phyloP scores from a whole-genome alignment of 768 basidiomycete species.

The Grammothele lineata region DNA sequence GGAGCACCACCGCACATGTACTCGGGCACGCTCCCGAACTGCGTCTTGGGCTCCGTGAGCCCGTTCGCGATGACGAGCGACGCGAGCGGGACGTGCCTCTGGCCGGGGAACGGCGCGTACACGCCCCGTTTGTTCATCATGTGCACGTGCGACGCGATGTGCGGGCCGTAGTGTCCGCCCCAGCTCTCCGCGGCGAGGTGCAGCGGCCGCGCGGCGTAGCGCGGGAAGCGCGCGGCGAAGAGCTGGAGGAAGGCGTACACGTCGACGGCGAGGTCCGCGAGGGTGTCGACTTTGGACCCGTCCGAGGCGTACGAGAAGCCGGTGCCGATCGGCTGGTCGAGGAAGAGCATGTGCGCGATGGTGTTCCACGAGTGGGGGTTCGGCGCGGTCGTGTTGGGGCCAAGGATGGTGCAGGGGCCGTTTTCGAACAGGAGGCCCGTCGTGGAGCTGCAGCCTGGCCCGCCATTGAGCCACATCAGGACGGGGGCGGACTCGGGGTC shows the following conservation, averaged over 20 bases:
- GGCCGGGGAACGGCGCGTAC: constrained; percentile 12
- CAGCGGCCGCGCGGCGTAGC: constrained; percentile 26
- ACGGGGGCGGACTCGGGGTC: constrained; percentile 25
- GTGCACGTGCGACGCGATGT: constrained; percentile 16
- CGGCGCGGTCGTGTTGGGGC: constrained; percentile 13
- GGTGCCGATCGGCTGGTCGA: constrained; percentile 36
- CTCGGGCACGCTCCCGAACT: constrained; percentile 23
- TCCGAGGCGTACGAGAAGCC: constrained; percentile 44
- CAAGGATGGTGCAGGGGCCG: constrained; percentile 23
- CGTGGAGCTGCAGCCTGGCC: constrained; percentile 19
- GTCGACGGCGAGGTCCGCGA: constrained; percentile 30
- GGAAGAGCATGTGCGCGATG: constrained; percentile 29
- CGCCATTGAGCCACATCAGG: constrained; percentile 27
- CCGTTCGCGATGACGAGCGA: constrained; percentile 48
- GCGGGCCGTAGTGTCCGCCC: constrained; percentile 22
- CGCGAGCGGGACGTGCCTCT: constrained; percentile 36
- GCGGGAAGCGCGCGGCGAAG: constrained; percentile 29
- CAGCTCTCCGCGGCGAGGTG: constrained; percentile 31
- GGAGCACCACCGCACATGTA: constrained; percentile 22
- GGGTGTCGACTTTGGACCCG: constrained; percentile 22
- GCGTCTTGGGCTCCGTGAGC: constrained; percentile 35
- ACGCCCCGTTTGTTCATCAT: constrained; percentile 14
- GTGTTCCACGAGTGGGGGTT: constrained; percentile 44
- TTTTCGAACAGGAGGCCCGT: constrained; percentile 23
- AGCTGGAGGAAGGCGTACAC: constrained; percentile 30